phyloP scores from a whole-genome alignment of 2,329 filamentous ascomycete genomes.

The Ophiostoma montium region DNA sequence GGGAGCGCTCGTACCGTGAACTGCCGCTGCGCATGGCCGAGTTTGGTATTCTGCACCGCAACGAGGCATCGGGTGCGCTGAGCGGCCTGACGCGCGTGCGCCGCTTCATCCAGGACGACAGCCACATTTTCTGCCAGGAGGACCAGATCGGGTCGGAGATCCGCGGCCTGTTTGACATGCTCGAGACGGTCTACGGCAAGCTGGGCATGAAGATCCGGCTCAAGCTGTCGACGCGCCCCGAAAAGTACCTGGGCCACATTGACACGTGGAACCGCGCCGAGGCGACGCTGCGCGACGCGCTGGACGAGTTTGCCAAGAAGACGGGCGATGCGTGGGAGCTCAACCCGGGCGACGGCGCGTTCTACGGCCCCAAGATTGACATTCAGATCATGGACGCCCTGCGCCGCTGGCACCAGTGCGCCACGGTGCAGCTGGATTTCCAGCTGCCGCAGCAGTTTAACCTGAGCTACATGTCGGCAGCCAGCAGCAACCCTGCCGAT shows the following conservation, averaged over 20 bases:
- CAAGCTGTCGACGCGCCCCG: slow-evolving; percentile 79
- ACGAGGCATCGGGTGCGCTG: slow-evolving; percentile 69
- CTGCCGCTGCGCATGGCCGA: slow-evolving; percentile 75
- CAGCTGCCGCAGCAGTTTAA: slow-evolving; percentile 30
- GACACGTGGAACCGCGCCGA: slow-evolving; percentile 87
- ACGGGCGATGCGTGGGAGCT: slow-evolving; percentile 61
- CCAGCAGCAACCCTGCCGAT: slow-evolving; percentile 10
- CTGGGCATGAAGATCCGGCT: slow-evolving; percentile 86
- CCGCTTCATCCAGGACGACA: slow-evolving; percentile 82
- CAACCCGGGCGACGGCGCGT: slow-evolving; percentile 90
- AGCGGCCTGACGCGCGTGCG: slow-evolving; percentile 73
- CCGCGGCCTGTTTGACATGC: slow-evolving; percentile 72
- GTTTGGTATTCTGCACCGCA: slow-evolving; percentile 75
- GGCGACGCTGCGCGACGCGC: slow-evolving; percentile 59
- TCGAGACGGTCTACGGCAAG: slow-evolving; percentile 59
- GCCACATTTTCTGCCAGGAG: slow-evolving; percentile 70
- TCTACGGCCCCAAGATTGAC: slow-evolving; percentile 98
- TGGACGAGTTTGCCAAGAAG: slow-evolving; percentile 57
- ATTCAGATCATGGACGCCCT: slow-evolving; percentile 86
- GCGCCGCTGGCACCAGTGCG: slow-evolving; percentile 63
- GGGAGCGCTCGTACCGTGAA: slow-evolving; percentile 62
- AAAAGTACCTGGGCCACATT: slow-evolving; percentile 77
- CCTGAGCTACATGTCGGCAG: slow-evolving; percentile 18
- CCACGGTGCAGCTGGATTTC: slow-evolving; percentile 91
- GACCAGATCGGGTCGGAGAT: slow-evolving; percentile 66